Percentiles rank a stretch among this genome's conserved stretches.
Evolutionary conservation across 73 alveolate species (phyloP).

Genomic region (Tetrahymena elliotti): DNA sequence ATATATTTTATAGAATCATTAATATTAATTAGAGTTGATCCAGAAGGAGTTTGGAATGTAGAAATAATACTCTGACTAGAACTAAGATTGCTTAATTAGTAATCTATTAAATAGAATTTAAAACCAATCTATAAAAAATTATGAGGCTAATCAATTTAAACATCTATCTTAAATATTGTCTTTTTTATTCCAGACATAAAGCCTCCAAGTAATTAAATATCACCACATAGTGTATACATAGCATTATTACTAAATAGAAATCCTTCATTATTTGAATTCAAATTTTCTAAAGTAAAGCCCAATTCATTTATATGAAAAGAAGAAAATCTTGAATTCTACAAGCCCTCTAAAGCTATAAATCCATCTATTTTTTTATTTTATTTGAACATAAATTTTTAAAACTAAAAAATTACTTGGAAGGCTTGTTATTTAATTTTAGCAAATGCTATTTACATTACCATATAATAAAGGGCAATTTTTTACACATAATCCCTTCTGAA

Average conservation of each 20-base stretch:
- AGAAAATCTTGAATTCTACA: neutral
- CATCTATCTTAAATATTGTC: neutral
- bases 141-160: neutral
- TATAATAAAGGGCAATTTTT: neutral
- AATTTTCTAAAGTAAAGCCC: neutral
- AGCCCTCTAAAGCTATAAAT: neutral
- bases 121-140: neutral
- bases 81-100: neutral
- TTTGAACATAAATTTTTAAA: neutral
- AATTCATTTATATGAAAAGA: neutral
- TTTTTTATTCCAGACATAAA: neutral
- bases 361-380: neutral
- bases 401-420: neutral
- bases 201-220: neutral
- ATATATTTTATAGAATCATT: too few species aligned
- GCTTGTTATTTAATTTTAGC: neutral
- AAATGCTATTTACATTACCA: neutral
- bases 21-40: too few species aligned
- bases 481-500: neutral
- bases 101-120: neutral
- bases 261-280: neutral
- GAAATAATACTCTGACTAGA: too few species aligned
- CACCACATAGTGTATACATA: neutral
- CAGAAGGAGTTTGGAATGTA: too few species aligned
- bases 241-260: neutral